phyloP scores from a whole-genome alignment of 2,329 filamentous ascomycete species.

The Lecanicillium sp. region DNA sequence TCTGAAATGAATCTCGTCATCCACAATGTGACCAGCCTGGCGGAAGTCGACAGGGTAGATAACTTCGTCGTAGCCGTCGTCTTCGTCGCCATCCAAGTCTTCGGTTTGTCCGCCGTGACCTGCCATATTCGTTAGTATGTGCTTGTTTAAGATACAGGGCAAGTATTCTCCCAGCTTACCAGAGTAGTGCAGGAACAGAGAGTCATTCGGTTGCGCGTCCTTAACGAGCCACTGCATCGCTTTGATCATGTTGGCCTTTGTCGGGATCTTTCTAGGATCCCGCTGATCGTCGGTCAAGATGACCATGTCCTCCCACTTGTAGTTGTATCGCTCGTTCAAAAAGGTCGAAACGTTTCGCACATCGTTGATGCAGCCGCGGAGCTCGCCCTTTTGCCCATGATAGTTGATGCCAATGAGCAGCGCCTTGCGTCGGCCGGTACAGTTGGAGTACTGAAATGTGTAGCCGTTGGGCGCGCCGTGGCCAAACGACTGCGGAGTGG shows the following conservation, averaged over 20 bases:
- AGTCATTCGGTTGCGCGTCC: conserved; percentile 64
- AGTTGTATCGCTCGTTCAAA: conserved; percentile 59
- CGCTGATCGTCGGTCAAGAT: conserved; percentile 68
- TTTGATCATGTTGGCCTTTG: conserved; percentile 66
- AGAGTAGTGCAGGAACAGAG: conserved; percentile 71
- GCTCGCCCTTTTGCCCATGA: conserved; percentile 63
- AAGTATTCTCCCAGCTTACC: conserved; percentile 29
- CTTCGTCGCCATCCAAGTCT: conserved; percentile 67
- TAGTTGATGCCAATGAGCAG: conserved; percentile 77
- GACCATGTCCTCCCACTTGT: conserved; percentile 74
- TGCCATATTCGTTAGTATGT: conserved; percentile 17
- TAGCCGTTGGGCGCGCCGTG: conserved; percentile 62
- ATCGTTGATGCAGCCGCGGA: conserved; percentile 74
- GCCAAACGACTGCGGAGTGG: conserved; percentile 50
- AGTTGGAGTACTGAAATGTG: conserved; percentile 70
- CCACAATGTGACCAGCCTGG: conserved; percentile 63
- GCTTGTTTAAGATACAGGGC: too few species aligned
- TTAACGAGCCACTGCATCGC: conserved; percentile 72
- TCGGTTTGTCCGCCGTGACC: conserved; percentile 71
- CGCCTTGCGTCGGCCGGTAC: conserved; percentile 65
- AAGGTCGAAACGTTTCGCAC: conserved; percentile 69
- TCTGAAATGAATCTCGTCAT: conserved; percentile 70
- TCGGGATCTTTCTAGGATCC: conserved; percentile 62
- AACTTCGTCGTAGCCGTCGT: conserved; percentile 70
- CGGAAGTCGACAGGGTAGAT: conserved; percentile 73